Base-by-base conservation (phyloP, 805 yeast genomes). In the Zygosaccharomyces bailii region DNA sequence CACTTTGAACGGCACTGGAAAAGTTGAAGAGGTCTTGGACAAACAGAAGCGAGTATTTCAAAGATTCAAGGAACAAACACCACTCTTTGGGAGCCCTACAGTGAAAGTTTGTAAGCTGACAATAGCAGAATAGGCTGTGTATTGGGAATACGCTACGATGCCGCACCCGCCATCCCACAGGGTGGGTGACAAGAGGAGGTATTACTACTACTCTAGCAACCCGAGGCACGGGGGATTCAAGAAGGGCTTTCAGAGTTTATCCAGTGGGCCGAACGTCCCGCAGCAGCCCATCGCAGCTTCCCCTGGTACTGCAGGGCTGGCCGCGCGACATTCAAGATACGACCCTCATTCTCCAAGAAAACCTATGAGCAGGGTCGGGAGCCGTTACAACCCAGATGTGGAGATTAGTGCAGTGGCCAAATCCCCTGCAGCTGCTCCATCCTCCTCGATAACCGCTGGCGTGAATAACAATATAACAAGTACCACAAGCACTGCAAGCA, bases 341-440 rank as follows among this genome's bases (percentile, higher is more conserved):
- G 59, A 61, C 36, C 63, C 63, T n/a, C 49, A 43, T 19, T 45
- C 59, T 11, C 44, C 53, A 5, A 40, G 46, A 14, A 50, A 55
- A 32, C 55, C 58, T 5, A 29, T 45, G 24, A 48, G 45, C 31
- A 51, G 52, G 19, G 33, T 45, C 8, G 56, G 54, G 19, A 59
- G 63, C 40, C 48, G 66, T 33, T 61, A 60, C 43, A 60, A 56
- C 43, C 57, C 63, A 2, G 61, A 56, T 11, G 49, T 33, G 14
- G 53, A 50, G 18, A 17, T 16, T 18, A 32, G 31, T 19, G 33
- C 23, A 5, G 33, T 17, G 23, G 42, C 31, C 14, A 5, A 24
- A 19, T 35, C 13, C 13, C 14, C 13, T n/a, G 6, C 13, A 18
- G 25, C 25, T 19, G 13, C 19, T 13, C 31, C 10, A 20, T 27